Conservation (phyloP, 371 early-diverging fungal species). For the Rhizopus microsporus region DNA sequence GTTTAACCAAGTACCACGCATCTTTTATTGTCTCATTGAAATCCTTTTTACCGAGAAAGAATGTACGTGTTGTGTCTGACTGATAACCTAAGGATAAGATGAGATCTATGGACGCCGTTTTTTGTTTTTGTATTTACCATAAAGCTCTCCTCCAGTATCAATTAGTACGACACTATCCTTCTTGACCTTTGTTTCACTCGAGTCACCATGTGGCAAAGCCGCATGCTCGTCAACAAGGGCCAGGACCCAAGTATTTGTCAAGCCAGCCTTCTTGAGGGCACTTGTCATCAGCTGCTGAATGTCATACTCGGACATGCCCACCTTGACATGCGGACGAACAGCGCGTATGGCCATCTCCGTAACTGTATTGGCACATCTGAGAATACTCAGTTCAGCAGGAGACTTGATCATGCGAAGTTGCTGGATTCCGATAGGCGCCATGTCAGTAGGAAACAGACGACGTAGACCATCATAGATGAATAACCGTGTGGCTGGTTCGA, state of each 20-base stretch:
- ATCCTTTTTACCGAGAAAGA: constrained; percentile 44
- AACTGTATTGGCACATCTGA: constrained; percentile 54
- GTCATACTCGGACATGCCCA: constrained; percentile 49
- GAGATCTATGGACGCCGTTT: neutral
- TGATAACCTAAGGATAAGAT: constrained; percentile 31
- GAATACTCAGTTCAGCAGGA: constrained; percentile 50
- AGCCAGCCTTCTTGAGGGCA: constrained; percentile 42
- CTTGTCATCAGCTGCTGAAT: constrained; percentile 41
- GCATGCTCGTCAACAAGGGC: constrained; percentile 56
- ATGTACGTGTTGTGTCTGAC: constrained; percentile 59
- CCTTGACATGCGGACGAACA: constrained; percentile 41
- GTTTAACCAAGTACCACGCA: constrained; percentile 57
- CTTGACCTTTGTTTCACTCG: constrained; percentile 42
- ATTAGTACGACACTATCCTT: constrained; percentile 53
- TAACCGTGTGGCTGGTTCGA: constrained; percentile 52
- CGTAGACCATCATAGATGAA: constrained; percentile 51
- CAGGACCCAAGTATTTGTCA: constrained; percentile 55
- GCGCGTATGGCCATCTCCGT: constrained; percentile 53
- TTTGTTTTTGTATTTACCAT: constrained; percentile 24
- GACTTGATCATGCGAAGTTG: constrained; percentile 55
- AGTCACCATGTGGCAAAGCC: constrained; percentile 60
- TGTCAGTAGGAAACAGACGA: constrained; percentile 19
- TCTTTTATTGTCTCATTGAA: constrained; percentile 52
- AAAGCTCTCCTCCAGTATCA: constrained; percentile 56
- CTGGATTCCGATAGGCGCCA: constrained; percentile 48